These are phyloP conservation scores for Microsporum canis DNA, from an alignment of 2,329 filamentous ascomycete genomes.

Conservation along the genomic window DNA sequence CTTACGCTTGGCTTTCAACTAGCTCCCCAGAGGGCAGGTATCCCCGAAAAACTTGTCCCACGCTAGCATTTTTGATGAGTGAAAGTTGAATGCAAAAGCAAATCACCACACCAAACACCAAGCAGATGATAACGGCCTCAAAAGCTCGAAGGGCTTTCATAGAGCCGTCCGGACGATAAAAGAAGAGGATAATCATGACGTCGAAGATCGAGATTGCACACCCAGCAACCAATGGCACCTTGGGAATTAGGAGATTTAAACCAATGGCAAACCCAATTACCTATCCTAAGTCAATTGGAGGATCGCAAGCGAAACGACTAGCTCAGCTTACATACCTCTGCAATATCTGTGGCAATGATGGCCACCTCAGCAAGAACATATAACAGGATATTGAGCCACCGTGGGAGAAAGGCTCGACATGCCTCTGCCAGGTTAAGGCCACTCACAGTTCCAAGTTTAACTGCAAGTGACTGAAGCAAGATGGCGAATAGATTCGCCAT, in stretches of 20 bases:
- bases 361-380: slow-evolving; percentile 55
- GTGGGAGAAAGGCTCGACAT: slow-evolving; percentile 53
- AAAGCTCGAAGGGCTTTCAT: slow-evolving; percentile 44
- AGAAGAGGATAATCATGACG: slow-evolving; percentile 46
- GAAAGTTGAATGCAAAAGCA: slow-evolving; percentile 49
- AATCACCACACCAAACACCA: slow-evolving; percentile 46
- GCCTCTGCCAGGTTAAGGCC: slow-evolving; percentile 56
- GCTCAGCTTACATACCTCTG: slow-evolving; percentile 40
- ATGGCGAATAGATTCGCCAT: slow-evolving; percentile 40
- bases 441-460: slow-evolving; percentile 57
- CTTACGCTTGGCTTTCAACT: slow-evolving; percentile 41
- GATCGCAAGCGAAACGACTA: background rate
- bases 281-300: slow-evolving; percentile 20
- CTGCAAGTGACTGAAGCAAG: slow-evolving; percentile 38
- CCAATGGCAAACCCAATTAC: slow-evolving; percentile 48
- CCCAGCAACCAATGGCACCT: slow-evolving; percentile 44
- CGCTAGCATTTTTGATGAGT: slow-evolving; percentile 38
- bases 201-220: slow-evolving; percentile 48
- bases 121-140: slow-evolving; percentile 43
- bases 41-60: slow-evolving; percentile 44
- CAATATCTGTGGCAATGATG: slow-evolving; percentile 61
- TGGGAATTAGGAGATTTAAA: slow-evolving; percentile 40
- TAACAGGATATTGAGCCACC: slow-evolving; percentile 52
- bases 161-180: slow-evolving; percentile 43
- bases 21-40: slow-evolving; percentile 45